phyloP scores from a whole-genome alignment of 805 yeast species.

The Hanseniaspora pseudoguilliermondii region DNA sequence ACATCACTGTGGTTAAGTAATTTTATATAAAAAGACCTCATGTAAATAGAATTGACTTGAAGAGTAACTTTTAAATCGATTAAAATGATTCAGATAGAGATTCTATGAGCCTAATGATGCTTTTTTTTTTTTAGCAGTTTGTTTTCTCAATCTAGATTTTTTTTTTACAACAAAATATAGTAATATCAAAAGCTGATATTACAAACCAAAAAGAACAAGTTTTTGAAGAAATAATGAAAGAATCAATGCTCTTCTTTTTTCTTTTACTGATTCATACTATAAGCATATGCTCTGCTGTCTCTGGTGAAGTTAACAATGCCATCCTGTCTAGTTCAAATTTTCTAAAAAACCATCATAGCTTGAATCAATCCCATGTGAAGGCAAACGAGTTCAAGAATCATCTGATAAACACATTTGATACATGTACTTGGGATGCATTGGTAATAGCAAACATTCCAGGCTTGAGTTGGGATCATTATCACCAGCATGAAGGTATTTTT shows the following conservation, averaged over 20 bases:
- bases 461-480: slow-evolving; percentile 1
- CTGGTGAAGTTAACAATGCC: not conserved
- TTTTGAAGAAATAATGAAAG: too few relatives aligned
- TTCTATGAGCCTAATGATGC: too few relatives aligned
- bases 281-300: not conserved
- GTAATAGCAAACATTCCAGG: slow-evolving; percentile 1
- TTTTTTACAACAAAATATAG: too few relatives aligned
- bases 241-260: not conserved
- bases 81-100: too few relatives aligned
- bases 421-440: slow-evolving; percentile 9
- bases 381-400: slow-evolving; percentile 7
- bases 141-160: too few relatives aligned
- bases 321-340: not conserved
- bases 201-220: too few relatives aligned
- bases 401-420: not conserved
- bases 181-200: too few relatives aligned
- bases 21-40: too few relatives aligned
- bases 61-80: too few relatives aligned
- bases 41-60: not conserved
- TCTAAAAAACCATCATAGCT: not conserved
- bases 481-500: not conserved
- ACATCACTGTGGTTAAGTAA: not conserved
- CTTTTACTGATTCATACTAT: not conserved
- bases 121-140: too few relatives aligned
- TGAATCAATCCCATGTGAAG: not conserved